Base-by-base conservation (phyloP, 108 stramenopile species). In the Chaetoceros muelleri region DNA sequence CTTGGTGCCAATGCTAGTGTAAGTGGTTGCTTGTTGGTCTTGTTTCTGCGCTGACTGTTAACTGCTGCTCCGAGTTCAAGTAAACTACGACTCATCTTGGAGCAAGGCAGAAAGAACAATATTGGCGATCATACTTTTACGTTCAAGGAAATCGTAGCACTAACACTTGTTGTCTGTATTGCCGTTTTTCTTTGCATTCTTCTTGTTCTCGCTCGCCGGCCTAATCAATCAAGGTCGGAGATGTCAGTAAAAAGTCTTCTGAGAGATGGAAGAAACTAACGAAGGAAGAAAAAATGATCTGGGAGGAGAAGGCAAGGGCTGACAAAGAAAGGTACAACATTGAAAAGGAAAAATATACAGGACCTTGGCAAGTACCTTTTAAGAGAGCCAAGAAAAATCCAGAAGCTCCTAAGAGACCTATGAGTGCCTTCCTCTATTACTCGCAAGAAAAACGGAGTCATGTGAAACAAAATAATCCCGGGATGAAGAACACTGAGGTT, bases 361-460 rank as follows among this genome's bases (percentile, higher is more conserved):
- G 61, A 5, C 67, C 62, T 2, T 65, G 71, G 28, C 57, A 54
- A 25, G 23, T 53, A 1, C 53, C 46, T 23, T 60, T 30, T 23
- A 81, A 77, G 62, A 28, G 80, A 46, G 58, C 63, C 7, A 76
- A 74, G 66, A 81, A 81, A 52, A 71, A 80, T 54, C 69, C 65
- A 2, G 44, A 45, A 28, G 79, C 75, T 49, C 79, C 79, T 8
- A 80, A 76, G 65, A 62, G 79, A 21, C 65, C 72, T 13, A 72
- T 72, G 34, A 71, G 72, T 26, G 79, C 79, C 0, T 80, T 80
- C 52, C 59, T 80, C 28, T 72, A 65, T 45, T 80, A 68, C 52
- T 57, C 55, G 23, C 69, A 71, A 28, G 62, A 29, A 26, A 63
- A 53, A 46, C 53, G 79, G 10, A 28, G 49, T 2, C 40, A 53